Evolutionary conservation across 2,329 filamentous ascomycete genomes (phyloP), one percentile per base, ranked within the genome.

Genomic region (Lasiodiplodia gonubiensis): DNA sequence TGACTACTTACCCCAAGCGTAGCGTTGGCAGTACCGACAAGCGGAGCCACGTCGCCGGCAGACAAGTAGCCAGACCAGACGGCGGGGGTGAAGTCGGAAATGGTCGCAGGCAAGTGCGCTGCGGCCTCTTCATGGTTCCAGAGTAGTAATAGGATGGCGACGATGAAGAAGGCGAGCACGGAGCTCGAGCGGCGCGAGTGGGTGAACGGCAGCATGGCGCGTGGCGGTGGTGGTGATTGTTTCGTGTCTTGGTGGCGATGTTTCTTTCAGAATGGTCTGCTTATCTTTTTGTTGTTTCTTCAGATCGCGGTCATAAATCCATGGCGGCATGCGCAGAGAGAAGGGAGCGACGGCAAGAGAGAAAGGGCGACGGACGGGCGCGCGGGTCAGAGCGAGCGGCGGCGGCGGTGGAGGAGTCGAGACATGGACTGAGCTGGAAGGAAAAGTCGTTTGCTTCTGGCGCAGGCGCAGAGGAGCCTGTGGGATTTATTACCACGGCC

Each of bases 1-100:
- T 27, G 49, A 49, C 39, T 57, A 21, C 68, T 30, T 67, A 67
- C 66, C 14, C 66, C 66, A 21, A 67, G 66, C 23, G 66, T 67
- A n/a, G 57, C 66, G 35, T 67, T 67, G 49, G 59, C 66, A 37
- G 66, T 67, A 37, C 66, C 66, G 25, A 46, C 37, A 14, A 64
- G 61, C 30, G 53, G 39, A 7, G 42, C 52, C n/a, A 57, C 46
- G 18, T 37, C 54, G 42, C 42, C 27, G 30, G 64, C 27, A 10
- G 52, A 42, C 42, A 66, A 25, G 21, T 55, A 66, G 18, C 27
- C 64, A 42, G 54, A 57, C 42, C 53, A 51, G 12, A 49, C 54
- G n/a, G 42, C 6, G 3, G 64, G 64, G 18, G 64, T 57, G 53
- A 66, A 42, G 39, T 33, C 49, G 39, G 52, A 51, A 27, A 66